Base-by-base conservation (phyloP, 1,284 basidiomycete genomes). In the Amylostereum chailletii region DNA sequence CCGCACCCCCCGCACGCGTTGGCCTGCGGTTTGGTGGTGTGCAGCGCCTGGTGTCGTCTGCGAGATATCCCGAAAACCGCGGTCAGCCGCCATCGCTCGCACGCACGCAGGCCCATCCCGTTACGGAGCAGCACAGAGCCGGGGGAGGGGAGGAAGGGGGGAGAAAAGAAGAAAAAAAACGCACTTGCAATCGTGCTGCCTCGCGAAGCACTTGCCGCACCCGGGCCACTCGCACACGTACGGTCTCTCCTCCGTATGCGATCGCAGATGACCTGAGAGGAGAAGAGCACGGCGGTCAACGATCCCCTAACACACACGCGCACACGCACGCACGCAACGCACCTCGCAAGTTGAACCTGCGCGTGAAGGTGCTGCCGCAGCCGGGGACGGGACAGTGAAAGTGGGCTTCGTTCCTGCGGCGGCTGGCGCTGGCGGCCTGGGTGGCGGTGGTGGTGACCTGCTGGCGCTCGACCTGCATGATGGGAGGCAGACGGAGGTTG, bases 381-480 rank as follows among this genome's bases (percentile, higher is more conserved):
- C 92, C 94, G 9, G 93, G 92, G 6, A 97, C 91, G 27, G 94
- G 94, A 67, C 94, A 97, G 47, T 83, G 77, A 67, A 95, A 95
- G 58, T 90, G 81, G 0, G 92, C 94, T 65, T 92, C 90, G 62
- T 94, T 94, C 57, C 91, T 79, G 45, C 94, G 72, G 46, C 94
- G 76, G 63, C 87, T 93, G 38, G 88, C 89, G 60, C 90, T 93
- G 2, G 94, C 94, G 3, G 89, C 79, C 65, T 95, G 91, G 1
- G 94, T 96, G n/a, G 94, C 94, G 42, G 86, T 85, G 33, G 91
- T 94, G 34, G 94, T 96, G 39, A 96, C 94, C 66, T 92, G 89
- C 70, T 90, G 84, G 67, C 90, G 91, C 68, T 93, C 88, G 43
- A 94, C 87, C 64, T 89, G 87, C 37, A 88, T 68, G 60, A 90